These are phyloP conservation scores for Aspergillus affinis DNA, from an alignment of 495 filamentous ascomycete species.

Conservation along the genomic window DNA sequence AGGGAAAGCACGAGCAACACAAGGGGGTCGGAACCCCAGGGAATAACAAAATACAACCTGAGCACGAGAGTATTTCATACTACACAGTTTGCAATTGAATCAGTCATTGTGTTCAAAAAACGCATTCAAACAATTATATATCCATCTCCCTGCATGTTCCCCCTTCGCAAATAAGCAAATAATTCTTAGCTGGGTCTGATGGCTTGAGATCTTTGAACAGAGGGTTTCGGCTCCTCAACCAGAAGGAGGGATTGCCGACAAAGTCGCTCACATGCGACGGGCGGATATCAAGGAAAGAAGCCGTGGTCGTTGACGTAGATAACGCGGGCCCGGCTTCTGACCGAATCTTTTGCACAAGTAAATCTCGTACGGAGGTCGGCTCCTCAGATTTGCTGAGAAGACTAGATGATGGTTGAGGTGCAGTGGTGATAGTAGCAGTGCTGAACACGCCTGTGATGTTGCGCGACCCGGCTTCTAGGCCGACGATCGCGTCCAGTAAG, in stretches of 20 bases:
- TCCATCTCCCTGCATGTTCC: conserved; percentile 48
- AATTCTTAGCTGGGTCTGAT: conserved; percentile 39
- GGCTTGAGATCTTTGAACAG: conserved; percentile 46
- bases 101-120: neutral
- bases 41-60: too few relatives aligned
- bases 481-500: conserved; percentile 73
- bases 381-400: conserved; percentile 28
- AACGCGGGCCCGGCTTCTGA: conserved; percentile 39
- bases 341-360: conserved; percentile 38
- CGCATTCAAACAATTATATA: conserved; percentile 18
- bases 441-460: conserved; percentile 43
- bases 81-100: too few relatives aligned
- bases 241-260: conserved; percentile 49
- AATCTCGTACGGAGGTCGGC: conserved; percentile 36
- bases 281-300: conserved; percentile 41
- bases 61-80: too few relatives aligned
- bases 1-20: too few relatives aligned
- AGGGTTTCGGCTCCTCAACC: conserved; percentile 51
- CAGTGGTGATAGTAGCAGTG: conserved; percentile 27
- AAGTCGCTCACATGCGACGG: conserved; percentile 49
- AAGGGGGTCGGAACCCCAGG: too few relatives aligned
- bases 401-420: conserved; percentile 20
- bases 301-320: conserved; percentile 35
- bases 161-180: conserved; percentile 51
- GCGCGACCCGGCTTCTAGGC: conserved; percentile 58